Evolutionary conservation across 345 rosid genomes (phyloP).

Genomic region (Rubroshorea leprosula): DNA sequence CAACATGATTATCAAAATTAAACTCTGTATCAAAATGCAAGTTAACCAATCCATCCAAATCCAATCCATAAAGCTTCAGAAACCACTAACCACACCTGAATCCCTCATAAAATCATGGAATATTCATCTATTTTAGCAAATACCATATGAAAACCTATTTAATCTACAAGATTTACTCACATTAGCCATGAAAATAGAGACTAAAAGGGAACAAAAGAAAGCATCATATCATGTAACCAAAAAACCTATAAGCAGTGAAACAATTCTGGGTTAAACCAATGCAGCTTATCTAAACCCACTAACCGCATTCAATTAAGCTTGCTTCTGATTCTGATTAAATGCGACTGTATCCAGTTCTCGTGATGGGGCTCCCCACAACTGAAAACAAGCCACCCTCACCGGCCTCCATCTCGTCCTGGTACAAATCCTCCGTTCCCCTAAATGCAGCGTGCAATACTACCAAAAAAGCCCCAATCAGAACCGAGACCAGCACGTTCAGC

Average conservation of each 20-base stretch:
- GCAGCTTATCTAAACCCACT: neutral
- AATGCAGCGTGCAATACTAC: constrained; percentile 43
- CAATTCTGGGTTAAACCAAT: neutral
- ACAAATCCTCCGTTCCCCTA: constrained; percentile 52
- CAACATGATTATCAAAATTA: too few species aligned
- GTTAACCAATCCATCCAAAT: too few species aligned
- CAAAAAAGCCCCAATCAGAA: constrained; percentile 37
- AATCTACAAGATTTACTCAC: constrained; percentile 12
- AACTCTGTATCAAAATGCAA: neutral
- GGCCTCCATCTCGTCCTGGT: constrained; percentile 33
- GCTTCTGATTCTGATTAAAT: constrained; percentile 21
- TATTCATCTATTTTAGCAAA: too few species aligned
- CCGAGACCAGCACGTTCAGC: constrained; percentile 53
- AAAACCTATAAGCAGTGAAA: constrained; percentile 16
- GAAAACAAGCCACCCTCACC: constrained; percentile 39
- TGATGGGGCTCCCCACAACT: constrained; percentile 43
- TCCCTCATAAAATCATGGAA: too few species aligned
- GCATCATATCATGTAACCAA: neutral
- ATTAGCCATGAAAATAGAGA: neutral
- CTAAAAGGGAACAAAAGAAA: neutral
- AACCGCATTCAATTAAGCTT: neutral
- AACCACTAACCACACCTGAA: neutral
- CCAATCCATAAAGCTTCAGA: neutral
- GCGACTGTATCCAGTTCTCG: constrained; percentile 29
- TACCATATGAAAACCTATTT: too few species aligned